Evolutionary conservation across 805 yeast genomes (phyloP).

Genomic region (Ogataea nakhonphanomensis): DNA sequence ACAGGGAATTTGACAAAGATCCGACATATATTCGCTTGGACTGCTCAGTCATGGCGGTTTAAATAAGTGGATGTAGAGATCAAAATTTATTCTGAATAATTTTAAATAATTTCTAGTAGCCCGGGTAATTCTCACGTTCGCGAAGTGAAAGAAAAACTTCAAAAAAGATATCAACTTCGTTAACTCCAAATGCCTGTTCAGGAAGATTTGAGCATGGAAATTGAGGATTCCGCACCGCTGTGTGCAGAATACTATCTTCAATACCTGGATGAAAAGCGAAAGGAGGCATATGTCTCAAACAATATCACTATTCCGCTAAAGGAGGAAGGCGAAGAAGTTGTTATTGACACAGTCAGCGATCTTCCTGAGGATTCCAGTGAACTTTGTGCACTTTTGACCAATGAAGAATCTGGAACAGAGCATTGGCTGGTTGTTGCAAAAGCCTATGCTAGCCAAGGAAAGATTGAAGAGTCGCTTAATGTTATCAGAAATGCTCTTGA

Average conservation of each 20-base stretch:
- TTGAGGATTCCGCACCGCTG: conserved; percentile 22
- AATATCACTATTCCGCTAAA: conserved; percentile 59
- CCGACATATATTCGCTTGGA: conserved; percentile 55
- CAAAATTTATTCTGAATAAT: neutral
- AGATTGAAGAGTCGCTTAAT: conserved; percentile 56
- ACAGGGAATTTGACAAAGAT: conserved; percentile 53
- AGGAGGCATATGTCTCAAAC: conserved; percentile 24
- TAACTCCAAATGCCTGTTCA: conserved; percentile 12
- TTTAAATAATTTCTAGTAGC: neutral
- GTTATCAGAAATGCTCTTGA: conserved; percentile 61
- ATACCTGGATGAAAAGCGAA: conserved; percentile 19
- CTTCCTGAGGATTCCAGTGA: conserved; percentile 89
- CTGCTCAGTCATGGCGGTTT: neutral
- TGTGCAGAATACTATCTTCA: conserved; percentile 27
- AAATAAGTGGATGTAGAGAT: too few relatives aligned
- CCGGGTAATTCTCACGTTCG: conserved; percentile 11
- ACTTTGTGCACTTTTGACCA: conserved; percentile 69
- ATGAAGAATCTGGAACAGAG: conserved; percentile 70
- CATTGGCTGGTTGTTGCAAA: conserved; percentile 84
- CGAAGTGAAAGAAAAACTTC: conserved; percentile 4
- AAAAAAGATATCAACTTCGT: conserved; percentile 5
- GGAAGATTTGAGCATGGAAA: conserved; percentile 7
- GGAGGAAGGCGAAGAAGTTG: conserved; percentile 79
- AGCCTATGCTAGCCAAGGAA: conserved; percentile 68
- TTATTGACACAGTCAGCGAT: conserved; percentile 75